Evolutionary conservation across 106 monocot species (phyloP), one percentile per base, ranked within the genome.

Genomic region (Triglochin maritima): DNA sequence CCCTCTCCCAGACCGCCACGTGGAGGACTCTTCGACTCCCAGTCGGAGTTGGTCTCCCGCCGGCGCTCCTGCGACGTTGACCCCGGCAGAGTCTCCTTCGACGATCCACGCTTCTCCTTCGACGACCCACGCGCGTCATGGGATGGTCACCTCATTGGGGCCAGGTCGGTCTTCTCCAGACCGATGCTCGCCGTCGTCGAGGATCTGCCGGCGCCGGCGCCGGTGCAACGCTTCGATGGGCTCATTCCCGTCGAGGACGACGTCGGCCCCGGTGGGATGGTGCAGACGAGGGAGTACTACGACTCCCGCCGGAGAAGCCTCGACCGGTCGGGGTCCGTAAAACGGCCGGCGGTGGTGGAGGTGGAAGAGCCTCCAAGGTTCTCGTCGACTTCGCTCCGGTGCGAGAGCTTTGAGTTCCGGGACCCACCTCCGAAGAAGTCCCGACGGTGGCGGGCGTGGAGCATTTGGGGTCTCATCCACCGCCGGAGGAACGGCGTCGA

Each of bases 221-320:
- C 29, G 4, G 74, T 94, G 41, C 74, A 80, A 62, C 76, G 90
- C n/a, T 81, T 83, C 2, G 94, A 90, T 54, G 79, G 81, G 44
- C 82, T 79, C 47, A 95, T 95, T n/a, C 94, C 90, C 8, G 94
- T 89, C 3, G 94, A 90, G 56, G 89, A 89, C 63, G 87, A 87
- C 46, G 13, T 64, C 5, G 6, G 17, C 12, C 90, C 90, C 0
- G 90, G 94, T 4, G 75, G 85, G 2, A 75, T 83, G 5, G 49
- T 67, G 9, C 94, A 95, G 71, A 83, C 94, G 0, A 67, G 75
- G 58, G 85, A 89, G 51, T 90, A 87, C 83, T 94, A 89, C 1
- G 82, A 92, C 14, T 74, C 87, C 50, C 74, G 89, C 43, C 45
- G 79, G 65, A 69, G 85, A 48, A 94, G 94, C 75, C 67, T 89